These are phyloP conservation scores for Nakazawaea siamensis DNA, from an alignment of 805 yeast genomes.

Conservation along the genomic window DNA sequence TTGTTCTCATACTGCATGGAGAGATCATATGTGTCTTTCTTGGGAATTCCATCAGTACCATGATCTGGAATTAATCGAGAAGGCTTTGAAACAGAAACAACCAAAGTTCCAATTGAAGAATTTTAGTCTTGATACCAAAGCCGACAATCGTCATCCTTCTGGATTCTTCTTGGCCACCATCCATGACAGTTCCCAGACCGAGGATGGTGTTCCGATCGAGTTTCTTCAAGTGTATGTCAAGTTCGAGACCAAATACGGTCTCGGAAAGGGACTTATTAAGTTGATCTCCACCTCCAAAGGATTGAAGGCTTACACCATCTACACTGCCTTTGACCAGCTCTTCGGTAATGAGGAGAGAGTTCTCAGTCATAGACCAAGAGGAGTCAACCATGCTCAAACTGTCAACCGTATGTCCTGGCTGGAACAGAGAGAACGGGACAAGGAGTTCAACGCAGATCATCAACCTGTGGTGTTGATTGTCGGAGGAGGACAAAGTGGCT, in stretches of 20 bases:
- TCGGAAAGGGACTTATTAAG: slow-evolving; percentile 25
- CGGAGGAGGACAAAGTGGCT: slow-evolving; percentile 41
- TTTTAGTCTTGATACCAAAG: slow-evolving; percentile 21
- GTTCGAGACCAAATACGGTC: slow-evolving; percentile 24
- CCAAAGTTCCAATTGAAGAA: slow-evolving; percentile 18
- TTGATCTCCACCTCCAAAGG: slow-evolving; percentile 23
- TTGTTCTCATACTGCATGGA: slow-evolving; percentile 25
- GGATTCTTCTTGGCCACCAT: slow-evolving; percentile 21
- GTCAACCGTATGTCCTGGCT: slow-evolving; percentile 28
- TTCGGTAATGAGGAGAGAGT: slow-evolving; percentile 23
- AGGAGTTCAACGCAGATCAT: slow-evolving; percentile 20
- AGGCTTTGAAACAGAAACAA: slow-evolving; percentile 11
- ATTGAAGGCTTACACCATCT: slow-evolving; percentile 25
- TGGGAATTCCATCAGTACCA: slow-evolving; percentile 25
- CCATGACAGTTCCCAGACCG: slow-evolving; percentile 19
- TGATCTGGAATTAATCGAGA: slow-evolving; percentile 22
- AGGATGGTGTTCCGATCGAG: slow-evolving; percentile 22
- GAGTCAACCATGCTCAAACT: slow-evolving; percentile 32
- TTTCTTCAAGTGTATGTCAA: slow-evolving; percentile 26
- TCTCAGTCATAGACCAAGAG: slow-evolving; percentile 25
- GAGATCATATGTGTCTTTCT: slow-evolving; percentile 26
- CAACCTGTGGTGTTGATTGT: slow-evolving; percentile 35
- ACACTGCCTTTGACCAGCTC: slow-evolving; percentile 26
- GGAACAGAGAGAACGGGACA: slow-evolving; percentile 20
- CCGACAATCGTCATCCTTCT: slow-evolving; percentile 22